Evolutionary conservation across 83 land plant genomes (phyloP), one percentile per base, ranked within the genome.

Genomic region (Thuja plicata): DNA sequence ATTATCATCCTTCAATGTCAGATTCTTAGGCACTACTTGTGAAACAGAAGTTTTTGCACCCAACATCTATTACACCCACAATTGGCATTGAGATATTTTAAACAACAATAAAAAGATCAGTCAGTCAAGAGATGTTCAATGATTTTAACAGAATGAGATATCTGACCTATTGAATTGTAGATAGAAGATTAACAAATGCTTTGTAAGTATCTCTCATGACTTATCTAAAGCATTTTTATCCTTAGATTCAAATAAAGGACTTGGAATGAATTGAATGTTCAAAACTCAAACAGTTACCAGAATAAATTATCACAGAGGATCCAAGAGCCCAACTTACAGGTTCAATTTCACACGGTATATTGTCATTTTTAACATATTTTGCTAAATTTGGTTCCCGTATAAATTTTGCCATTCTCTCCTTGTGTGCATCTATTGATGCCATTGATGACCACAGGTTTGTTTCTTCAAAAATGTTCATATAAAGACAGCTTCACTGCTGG

Each of bases 281-380:
- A 45, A 81, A 43, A 45, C 32, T 21, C 19, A 45, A 24, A 50
- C 30, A 82, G 43, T 27, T 46, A 45, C 30, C 5, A 43, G 52
- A 82, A 43, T 82, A 12, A 43, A 82, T 82, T 82, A 82, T 27
- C 48, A n/a, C 30, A 46, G 46, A 45, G 50, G 13, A 45, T 0
- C 85, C 50, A 45, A 43, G 10, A n/a, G 16, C 15, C 46, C 52
- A 82, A 45, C 85, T 87, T 73, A 87, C 88, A 60, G 73, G 48
- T 73, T 87, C 88, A 87, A 87, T 87, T 87, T 87, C 35, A 45
- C 88, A 87, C 27, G 88, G 88, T 13, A 73, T 87, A 35, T 87
- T 87, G 81, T 87, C 88, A n/a, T 87, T 45, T 70, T 87, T 87
- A 19, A 71, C 80, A 87, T 87, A 87, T 66, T n/a, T 87, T 70